Base-by-base conservation (phyloP, 2,329 filamentous ascomycete species). In the Aspergillus melleus region DNA sequence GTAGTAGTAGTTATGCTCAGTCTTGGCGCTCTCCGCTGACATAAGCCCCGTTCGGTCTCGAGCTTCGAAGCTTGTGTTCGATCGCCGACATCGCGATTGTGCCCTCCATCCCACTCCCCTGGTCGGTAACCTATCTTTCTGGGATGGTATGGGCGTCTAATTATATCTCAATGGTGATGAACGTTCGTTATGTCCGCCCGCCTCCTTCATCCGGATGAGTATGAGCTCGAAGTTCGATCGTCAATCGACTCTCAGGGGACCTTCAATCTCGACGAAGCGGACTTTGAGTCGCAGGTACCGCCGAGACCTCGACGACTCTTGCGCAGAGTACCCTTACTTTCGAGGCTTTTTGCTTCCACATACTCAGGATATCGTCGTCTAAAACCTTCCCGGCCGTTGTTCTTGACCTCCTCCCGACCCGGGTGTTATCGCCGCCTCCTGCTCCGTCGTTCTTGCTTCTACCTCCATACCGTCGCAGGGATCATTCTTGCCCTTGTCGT, bases 251-350 rank as follows among this genome's bases (percentile, higher is more conserved):
- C 75, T 2, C 68, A 74, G 44, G 76, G 72, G 57, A 74, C 69
- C 42, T 78, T 79, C 64, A 72, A 79, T 59, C 70, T 79, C 14
- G 76, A 79, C 55, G 76, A 76, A 29, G 71, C 70, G 56, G 76
- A 79, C 63, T 78, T 78, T 54, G 76, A 77, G 66, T 72, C 77
- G 2, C 74, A 77, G 59, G 57, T 68, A 12, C 68, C 68, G 11
- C 65, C 68, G 2, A 68, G 61, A n/a, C 65, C 67, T 3, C 68
- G 70, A 52, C 69, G 69, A 49, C 60, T 68, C 14, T 50, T 62
- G 8, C 63, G 59, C 22, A 63, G 60, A 29, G 51, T 59, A 6
- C 64, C 75, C 20, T 68, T 73, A 22, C 29, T 74, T 19, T 68
- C 69, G 16, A 69, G 67, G 30, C 49, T 77, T 4, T 66, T 74